Percentiles rank a stretch among this genome's conserved stretches.
Conservation (phyloP, 208 protist genomes). For the Crithidia acanthocephali region DNA sequence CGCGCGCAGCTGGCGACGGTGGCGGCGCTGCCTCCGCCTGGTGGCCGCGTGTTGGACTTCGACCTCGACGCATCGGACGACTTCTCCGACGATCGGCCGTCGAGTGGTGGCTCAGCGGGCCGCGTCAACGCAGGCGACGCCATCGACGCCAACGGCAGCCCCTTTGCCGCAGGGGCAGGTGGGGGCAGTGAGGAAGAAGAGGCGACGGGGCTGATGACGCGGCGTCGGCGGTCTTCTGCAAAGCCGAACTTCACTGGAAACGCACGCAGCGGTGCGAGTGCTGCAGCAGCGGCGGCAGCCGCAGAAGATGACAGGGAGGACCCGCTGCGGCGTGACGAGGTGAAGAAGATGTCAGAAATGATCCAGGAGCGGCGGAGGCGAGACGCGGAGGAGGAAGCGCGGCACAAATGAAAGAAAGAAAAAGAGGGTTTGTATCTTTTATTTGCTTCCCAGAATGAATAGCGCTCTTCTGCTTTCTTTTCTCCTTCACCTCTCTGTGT, state of each 20-base stretch:
- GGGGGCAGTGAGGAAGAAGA: background rate
- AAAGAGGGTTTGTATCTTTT: background rate
- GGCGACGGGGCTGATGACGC: background rate
- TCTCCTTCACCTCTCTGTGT: conserved; percentile 1
- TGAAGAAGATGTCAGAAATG: conserved; percentile 62
- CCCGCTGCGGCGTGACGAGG: conserved; percentile 61
- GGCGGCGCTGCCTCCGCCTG: conserved; percentile 20
- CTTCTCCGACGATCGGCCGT: background rate
- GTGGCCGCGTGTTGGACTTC: conserved; percentile 32
- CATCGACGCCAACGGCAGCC: background rate
- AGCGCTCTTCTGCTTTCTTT: background rate
- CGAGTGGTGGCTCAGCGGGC: background rate
- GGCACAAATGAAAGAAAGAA: background rate
- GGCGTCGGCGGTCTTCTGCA: conserved; percentile 1
- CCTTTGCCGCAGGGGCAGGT: background rate
- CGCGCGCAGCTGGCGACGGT: conserved; percentile 16
- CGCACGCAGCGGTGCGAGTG: background rate
- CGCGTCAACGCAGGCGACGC: background rate
- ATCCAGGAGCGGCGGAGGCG: conserved; percentile 42
- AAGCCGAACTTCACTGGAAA: background rate
- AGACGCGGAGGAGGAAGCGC: conserved; percentile 34
- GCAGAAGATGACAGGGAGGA: conserved; percentile 37
- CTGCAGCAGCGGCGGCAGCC: background rate
- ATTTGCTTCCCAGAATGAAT: background rate
- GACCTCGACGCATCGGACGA: conserved; percentile 8